These are phyloP conservation scores for Fusarium protoensiforme DNA, from an alignment of 2,329 filamentous ascomycete genomes.

Conservation along the genomic window DNA sequence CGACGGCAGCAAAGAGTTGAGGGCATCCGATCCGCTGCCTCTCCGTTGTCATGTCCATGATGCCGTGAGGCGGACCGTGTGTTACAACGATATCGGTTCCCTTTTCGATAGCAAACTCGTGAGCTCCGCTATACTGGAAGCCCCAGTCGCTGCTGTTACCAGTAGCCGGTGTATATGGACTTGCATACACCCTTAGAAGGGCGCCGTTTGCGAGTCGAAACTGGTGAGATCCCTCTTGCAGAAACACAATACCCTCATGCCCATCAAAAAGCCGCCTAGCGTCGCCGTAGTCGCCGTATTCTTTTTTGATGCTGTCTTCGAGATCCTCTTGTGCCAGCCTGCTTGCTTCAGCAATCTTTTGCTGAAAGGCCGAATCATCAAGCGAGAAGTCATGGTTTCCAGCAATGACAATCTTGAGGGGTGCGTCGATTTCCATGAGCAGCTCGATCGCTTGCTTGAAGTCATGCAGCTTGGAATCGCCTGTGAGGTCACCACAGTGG, in stretches of 20 bases:
- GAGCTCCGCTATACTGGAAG: constrained; percentile 54
- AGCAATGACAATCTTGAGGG: constrained; percentile 61
- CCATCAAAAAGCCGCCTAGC: constrained; percentile 41
- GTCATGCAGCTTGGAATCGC: constrained; percentile 55
- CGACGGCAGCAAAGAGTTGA: constrained; percentile 46
- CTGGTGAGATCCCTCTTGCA: constrained; percentile 55
- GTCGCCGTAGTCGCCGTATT: constrained; percentile 53
- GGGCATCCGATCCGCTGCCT: constrained; percentile 45
- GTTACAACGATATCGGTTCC: constrained; percentile 48
- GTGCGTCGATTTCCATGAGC: constrained; percentile 53
- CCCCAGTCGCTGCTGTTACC: constrained; percentile 50
- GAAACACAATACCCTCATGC: constrained; percentile 48
- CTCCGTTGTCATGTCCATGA: constrained; percentile 52
- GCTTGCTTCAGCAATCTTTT: constrained; percentile 37
- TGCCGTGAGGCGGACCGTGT: constrained; percentile 51
- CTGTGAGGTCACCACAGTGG: constrained; percentile 62
- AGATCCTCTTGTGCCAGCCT: constrained; percentile 11
- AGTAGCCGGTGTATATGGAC: constrained; percentile 55
- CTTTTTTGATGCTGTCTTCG: constrained; percentile 11
- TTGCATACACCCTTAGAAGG: constrained; percentile 55
- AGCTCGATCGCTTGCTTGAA: constrained; percentile 51
- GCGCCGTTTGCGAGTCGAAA: constrained; percentile 57
- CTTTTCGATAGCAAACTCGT: constrained; percentile 42
- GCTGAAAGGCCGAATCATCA: constrained; percentile 48
- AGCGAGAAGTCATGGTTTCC: constrained; percentile 64